phyloP scores from a whole-genome alignment of 176 grass and related monocot species.

The Stipa capillata region DNA sequence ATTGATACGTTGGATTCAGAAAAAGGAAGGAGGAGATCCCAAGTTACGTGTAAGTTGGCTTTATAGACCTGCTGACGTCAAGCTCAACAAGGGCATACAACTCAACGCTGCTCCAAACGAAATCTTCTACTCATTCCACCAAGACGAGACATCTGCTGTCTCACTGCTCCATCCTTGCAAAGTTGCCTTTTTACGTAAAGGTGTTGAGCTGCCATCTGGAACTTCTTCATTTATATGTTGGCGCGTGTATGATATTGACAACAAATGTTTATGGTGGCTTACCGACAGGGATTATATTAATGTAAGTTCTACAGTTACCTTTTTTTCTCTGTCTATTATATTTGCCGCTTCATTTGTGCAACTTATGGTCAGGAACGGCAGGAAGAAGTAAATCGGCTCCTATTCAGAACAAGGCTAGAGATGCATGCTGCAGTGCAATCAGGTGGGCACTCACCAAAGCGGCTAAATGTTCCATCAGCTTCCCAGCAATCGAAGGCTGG shows the following conservation, averaged over 20 bases:
- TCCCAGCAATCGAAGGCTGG: constrained; percentile 55
- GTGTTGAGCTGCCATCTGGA: constrained; percentile 59
- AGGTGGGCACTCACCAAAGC: constrained; percentile 69
- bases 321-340: neutral
- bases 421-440: constrained; percentile 89
- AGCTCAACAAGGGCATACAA: constrained; percentile 60
- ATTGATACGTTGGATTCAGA: constrained; percentile 59
- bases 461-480: constrained; percentile 42
- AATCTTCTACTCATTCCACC: constrained; percentile 88
- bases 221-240: constrained; percentile 73
- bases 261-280: constrained; percentile 93
- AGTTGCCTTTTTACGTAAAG: constrained; percentile 82
- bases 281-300: constrained; percentile 89
- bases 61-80: constrained; percentile 68
- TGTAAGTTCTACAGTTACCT: constrained; percentile 47
- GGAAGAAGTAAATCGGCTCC: constrained; percentile 73
- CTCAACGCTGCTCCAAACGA: constrained; percentile 68
- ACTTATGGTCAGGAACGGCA: constrained; percentile 68
- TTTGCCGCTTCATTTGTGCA: constrained; percentile 12
- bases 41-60: constrained; percentile 79
- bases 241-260: constrained; percentile 82
- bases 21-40: constrained; percentile 42
- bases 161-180: constrained; percentile 90
- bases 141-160: constrained; percentile 66
- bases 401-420: constrained; percentile 70